These are phyloP conservation scores for Grosmannia serpens DNA, from an alignment of 2,329 filamentous ascomycete genomes.

Conservation along the genomic window DNA sequence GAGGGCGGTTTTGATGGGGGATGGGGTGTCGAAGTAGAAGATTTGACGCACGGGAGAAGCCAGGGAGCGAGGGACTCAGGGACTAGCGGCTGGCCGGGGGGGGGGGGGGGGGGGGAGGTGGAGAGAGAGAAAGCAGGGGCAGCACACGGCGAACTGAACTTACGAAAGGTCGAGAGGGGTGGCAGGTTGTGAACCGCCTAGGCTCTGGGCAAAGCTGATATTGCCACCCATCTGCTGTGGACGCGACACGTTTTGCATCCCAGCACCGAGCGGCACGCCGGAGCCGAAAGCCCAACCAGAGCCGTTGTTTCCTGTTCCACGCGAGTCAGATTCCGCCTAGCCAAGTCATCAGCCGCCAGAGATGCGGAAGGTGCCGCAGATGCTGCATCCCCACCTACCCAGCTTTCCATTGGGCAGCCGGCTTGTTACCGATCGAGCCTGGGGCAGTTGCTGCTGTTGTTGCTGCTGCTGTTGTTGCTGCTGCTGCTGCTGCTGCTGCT, in stretches of 20 bases:
- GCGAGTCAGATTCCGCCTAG: not conserved
- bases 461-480: too few species aligned
- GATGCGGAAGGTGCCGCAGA: not conserved
- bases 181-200: constrained; percentile 50
- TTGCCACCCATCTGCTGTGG: constrained; percentile 41
- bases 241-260: constrained; percentile 37
- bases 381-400: constrained; percentile 29
- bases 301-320: constrained; percentile 33
- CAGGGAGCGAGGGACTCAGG: constrained; percentile 1
- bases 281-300: constrained; percentile 53
- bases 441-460: constrained; percentile 32
- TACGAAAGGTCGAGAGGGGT: constrained; percentile 55
- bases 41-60: too few species aligned
- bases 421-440: constrained; percentile 40
- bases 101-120: not conserved
- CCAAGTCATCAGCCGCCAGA: not conserved
- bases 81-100: too few species aligned
- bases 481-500: too few species aligned
- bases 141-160: constrained; percentile 23
- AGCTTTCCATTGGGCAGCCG: constrained; percentile 55
- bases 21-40: not conserved
- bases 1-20: too few species aligned
- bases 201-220: constrained; percentile 55
- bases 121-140: not conserved
- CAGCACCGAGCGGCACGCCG: constrained; percentile 43